Percentiles rank a stretch among this genome's conserved stretches.
Evolutionary conservation across 2,329 filamentous ascomycete species (phyloP).

Genomic region (Beauveria scarabaeidicola): DNA sequence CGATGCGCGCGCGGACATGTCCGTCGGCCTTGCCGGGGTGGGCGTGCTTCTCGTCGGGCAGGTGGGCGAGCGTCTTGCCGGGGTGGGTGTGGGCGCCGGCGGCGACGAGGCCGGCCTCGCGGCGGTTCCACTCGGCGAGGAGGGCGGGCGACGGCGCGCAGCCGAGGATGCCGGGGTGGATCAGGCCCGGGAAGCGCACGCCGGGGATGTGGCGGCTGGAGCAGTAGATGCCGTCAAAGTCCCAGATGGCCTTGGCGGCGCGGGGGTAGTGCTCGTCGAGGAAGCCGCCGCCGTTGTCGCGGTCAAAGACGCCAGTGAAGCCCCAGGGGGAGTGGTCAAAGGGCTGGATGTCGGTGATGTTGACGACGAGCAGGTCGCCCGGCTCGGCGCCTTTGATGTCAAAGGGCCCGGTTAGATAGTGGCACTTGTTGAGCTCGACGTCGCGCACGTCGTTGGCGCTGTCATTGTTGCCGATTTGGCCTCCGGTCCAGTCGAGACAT

Average conservation of each 20-base stretch:
- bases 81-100: conserved; percentile 43
- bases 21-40: conserved; percentile 61
- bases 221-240: conserved; percentile 57
- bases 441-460: conserved; percentile 80
- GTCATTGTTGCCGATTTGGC: conserved; percentile 84
- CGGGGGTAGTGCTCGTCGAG: conserved; percentile 80
- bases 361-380: conserved; percentile 75
- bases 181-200: conserved; percentile 80
- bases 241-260: conserved; percentile 55
- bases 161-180: conserved; percentile 85
- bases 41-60: conserved; percentile 61
- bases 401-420: conserved; percentile 86
- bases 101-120: conserved; percentile 71
- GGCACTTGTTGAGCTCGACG: conserved; percentile 74
- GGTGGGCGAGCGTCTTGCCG: conserved; percentile 64
- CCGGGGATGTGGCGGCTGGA: conserved; percentile 79
- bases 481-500: conserved; percentile 77
- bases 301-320: conserved; percentile 75
- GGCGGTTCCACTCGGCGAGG: conserved; percentile 72
- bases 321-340: conserved; percentile 83
- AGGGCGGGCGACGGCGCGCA: conserved; percentile 76
- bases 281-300: conserved; percentile 79
- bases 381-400: conserved; percentile 77
- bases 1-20: conserved; percentile 57
- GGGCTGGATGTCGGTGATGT: conserved; percentile 90